Percentiles rank a stretch among this genome's conserved stretches.
Conservation (phyloP, 495 filamentous ascomycete genomes). For the Aspergillus hancockii region DNA sequence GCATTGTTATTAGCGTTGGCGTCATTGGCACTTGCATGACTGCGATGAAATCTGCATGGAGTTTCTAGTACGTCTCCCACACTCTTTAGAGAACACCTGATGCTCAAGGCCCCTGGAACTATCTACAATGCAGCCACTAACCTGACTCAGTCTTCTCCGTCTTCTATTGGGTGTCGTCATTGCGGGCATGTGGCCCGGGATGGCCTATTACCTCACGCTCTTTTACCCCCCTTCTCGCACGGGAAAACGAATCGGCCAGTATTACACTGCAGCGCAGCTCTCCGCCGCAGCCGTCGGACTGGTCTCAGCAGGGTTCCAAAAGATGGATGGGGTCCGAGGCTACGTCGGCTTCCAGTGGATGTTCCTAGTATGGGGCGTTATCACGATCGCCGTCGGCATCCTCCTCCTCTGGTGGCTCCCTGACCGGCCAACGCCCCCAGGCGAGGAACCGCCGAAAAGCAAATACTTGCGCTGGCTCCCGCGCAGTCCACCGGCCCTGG, state of each 20-base stretch:
- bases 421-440: conserved; percentile 74
- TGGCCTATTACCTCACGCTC: conserved; percentile 89
- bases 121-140: conserved; percentile 5
- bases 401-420: conserved; percentile 85
- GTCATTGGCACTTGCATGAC: conserved; percentile 81
- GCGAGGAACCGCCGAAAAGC: conserved; percentile 39
- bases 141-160: conserved; percentile 63
- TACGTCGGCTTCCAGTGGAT: conserved; percentile 91
- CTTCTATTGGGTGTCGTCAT: conserved; percentile 84
- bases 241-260: conserved; percentile 84
- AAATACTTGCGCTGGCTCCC: conserved; percentile 62
- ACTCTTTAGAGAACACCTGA: not conserved
- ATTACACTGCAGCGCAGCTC: conserved; percentile 87
- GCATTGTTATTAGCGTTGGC: conserved; percentile 86
- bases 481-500: conserved; percentile 65
- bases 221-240: conserved; percentile 88
- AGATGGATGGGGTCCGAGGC: conserved; percentile 79
- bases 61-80: conserved; percentile 65
- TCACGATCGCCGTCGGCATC: conserved; percentile 70
- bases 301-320: conserved; percentile 86
- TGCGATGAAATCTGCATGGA: conserved; percentile 78
- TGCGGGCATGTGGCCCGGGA: conserved; percentile 93
- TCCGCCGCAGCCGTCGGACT: conserved; percentile 88
- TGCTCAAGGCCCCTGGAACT: not conserved
- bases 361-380: conserved; percentile 85